Conservation (phyloP, 2,329 filamentous ascomycete species). For the Penicillium hesseltinei region DNA sequence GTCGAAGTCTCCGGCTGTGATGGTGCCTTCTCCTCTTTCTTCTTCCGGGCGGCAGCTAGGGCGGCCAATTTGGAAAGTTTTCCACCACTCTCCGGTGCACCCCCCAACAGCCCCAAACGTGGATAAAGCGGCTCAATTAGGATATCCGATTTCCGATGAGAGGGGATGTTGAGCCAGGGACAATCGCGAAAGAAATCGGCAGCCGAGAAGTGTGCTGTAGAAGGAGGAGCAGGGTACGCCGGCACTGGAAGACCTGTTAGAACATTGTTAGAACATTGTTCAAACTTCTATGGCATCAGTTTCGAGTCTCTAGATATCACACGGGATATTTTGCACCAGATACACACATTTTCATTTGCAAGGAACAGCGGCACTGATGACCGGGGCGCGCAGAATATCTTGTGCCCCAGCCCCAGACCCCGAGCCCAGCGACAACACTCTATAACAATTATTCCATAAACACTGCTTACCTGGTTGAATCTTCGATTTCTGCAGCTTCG, state of each 20-base stretch:
- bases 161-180: conserved; percentile 77
- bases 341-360: conserved; percentile 7
- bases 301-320: conserved; percentile 15
- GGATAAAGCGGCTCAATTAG: conserved; percentile 61
- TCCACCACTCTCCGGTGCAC: conserved; percentile 59
- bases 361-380: background rate
- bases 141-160: conserved; percentile 60
- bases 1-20: conserved; percentile 9
- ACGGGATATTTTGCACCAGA: background rate
- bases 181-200: conserved; percentile 74
- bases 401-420: background rate
- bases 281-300: conserved; percentile 37
- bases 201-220: conserved; percentile 44
- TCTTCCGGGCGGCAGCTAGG: conserved; percentile 79
- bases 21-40: conserved; percentile 65
- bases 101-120: conserved; percentile 72
- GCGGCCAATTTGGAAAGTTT: conserved; percentile 90
- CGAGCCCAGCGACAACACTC: conserved; percentile 33
- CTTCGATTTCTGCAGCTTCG: conserved; percentile 25
- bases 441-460: conserved; percentile 4
- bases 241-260: conserved; percentile 41
- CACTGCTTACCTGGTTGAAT: conserved; percentile 29
- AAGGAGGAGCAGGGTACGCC: conserved; percentile 26
- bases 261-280: conserved; percentile 41
- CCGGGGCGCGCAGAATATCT: background rate